Percentiles rank a stretch among this genome's conserved stretches.
phyloP scores from a whole-genome alignment of 2,329 filamentous ascomycete genomes.

The Neonectria sp. region DNA sequence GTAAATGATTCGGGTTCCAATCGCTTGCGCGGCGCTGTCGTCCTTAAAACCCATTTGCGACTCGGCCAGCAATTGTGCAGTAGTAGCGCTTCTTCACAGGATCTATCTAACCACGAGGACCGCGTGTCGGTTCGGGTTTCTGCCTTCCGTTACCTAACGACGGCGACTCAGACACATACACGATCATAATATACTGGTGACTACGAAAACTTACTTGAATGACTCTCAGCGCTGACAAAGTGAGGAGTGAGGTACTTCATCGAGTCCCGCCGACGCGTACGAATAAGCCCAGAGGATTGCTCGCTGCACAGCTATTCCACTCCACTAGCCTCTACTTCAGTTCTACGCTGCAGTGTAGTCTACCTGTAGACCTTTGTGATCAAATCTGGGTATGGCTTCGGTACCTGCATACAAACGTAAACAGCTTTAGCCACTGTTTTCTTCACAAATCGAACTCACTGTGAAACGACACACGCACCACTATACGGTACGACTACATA shows the following conservation, averaged over 20 bases:
- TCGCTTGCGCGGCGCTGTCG: background rate
- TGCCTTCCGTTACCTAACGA: slow-evolving; percentile 1
- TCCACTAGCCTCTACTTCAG: too few relatives aligned
- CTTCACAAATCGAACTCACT: background rate
- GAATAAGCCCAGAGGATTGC: too few relatives aligned
- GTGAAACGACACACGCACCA: slow-evolving; percentile 1
- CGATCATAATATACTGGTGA: too few relatives aligned
- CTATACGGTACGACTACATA: background rate
- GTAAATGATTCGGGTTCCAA: background rate
- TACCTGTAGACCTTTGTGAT: too few relatives aligned
- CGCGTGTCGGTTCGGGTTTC: background rate
- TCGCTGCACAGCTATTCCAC: too few relatives aligned
- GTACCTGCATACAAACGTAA: background rate
- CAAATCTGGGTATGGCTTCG: background rate
- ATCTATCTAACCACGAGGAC: background rate
- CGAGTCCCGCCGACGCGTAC: too few relatives aligned
- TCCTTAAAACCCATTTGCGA: slow-evolving; percentile 1
- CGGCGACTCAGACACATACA: background rate
- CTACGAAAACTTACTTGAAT: too few relatives aligned
- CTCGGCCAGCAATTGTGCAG: background rate
- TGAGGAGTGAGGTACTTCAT: too few relatives aligned
- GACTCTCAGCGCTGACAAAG: too few relatives aligned
- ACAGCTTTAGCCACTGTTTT: background rate
- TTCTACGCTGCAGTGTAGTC: too few relatives aligned
- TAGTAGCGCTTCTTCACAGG: background rate